Conservation (phyloP, 2,329 filamentous ascomycete genomes). For the Cladosporium sp. region DNA sequence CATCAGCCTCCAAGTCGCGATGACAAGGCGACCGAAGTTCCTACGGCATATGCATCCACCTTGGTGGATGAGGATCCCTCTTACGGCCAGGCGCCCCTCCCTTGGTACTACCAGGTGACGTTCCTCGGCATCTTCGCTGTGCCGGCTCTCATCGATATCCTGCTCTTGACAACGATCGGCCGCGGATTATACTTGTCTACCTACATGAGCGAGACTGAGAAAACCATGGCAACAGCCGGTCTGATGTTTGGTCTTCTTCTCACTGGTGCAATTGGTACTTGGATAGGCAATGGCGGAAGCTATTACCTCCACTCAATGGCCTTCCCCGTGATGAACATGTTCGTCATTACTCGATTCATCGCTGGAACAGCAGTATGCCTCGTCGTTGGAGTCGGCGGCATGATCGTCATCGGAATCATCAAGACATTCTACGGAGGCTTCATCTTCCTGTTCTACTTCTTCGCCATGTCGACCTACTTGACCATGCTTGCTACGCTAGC, state of each 20-base stretch:
- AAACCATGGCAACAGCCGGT: slow-evolving; percentile 50
- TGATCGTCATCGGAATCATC: slow-evolving; percentile 41
- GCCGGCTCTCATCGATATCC: slow-evolving; percentile 57
- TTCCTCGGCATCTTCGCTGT: slow-evolving; percentile 59
- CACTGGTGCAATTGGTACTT: slow-evolving; percentile 57
- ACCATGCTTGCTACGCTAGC: slow-evolving; percentile 49
- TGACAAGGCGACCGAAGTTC: slow-evolving; percentile 18
- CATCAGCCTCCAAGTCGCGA: slow-evolving; percentile 18
- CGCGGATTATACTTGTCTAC: slow-evolving; percentile 58
- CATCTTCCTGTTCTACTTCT: slow-evolving; percentile 56
- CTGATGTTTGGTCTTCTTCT: slow-evolving; percentile 53
- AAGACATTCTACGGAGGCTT: slow-evolving; percentile 44
- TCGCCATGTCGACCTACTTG: slow-evolving; percentile 55
- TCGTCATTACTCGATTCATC: slow-evolving; percentile 49
- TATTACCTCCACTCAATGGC: slow-evolving; percentile 58
- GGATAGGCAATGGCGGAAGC: slow-evolving; percentile 58
- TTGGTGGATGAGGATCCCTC: slow-evolving; percentile 13
- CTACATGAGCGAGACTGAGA: slow-evolving; percentile 47
- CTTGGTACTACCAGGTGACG: slow-evolving; percentile 48
- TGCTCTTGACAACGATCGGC: slow-evolving; percentile 54
- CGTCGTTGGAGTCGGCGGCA: slow-evolving; percentile 43
- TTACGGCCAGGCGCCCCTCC: slow-evolving; percentile 17
- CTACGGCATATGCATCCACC: slow-evolving; percentile 19
- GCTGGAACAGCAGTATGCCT: slow-evolving; percentile 42
- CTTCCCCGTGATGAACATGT: slow-evolving; percentile 52